Evolutionary conservation across 768 basidiomycete species (phyloP).

Genomic region (Kwoniella dejecticola): DNA sequence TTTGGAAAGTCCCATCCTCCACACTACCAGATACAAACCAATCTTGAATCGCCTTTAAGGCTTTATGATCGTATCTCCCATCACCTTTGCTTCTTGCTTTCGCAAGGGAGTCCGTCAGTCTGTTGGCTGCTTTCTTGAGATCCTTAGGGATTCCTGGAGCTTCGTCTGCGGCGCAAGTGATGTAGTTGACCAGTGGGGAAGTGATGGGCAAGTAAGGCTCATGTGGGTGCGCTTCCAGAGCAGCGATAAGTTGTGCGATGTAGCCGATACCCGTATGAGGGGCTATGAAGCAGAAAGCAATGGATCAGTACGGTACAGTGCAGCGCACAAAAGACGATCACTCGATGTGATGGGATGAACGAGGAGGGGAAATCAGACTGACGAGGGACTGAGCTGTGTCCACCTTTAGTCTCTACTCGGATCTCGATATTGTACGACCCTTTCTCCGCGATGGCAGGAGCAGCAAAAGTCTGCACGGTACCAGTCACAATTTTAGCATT

Average conservation of each 20-base stretch:
- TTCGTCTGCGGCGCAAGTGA: conserved; percentile 69
- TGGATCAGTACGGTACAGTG: background rate
- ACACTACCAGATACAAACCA: conserved; percentile 14
- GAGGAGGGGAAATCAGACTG: background rate
- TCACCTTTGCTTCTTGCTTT: too few relatives aligned
- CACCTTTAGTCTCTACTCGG: conserved; percentile 61
- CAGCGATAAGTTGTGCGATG: conserved; percentile 67
- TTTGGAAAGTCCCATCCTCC: background rate
- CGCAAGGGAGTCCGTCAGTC: background rate
- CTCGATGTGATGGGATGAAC: too few relatives aligned
- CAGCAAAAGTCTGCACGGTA: conserved; percentile 33
- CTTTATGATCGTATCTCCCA: conserved; percentile 19
- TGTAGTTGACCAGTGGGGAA: conserved; percentile 44
- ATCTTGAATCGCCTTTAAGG: conserved; percentile 21
- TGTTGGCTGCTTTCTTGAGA: conserved; percentile 50
- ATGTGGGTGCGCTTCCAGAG: conserved; percentile 67
- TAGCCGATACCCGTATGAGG: conserved; percentile 64
- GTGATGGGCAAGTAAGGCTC: conserved; percentile 41
- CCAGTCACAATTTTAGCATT: background rate
- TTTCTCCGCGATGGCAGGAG: conserved; percentile 55
- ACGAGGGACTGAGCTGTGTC: conserved; percentile 71
- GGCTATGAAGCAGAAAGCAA: conserved; percentile 10
- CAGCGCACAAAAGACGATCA: too few relatives aligned
- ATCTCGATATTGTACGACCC: conserved; percentile 39
- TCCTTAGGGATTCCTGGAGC: conserved; percentile 63